Base-by-base conservation (phyloP, 2,329 filamentous ascomycete genomes). In the Colletotrichum theobromicola region DNA sequence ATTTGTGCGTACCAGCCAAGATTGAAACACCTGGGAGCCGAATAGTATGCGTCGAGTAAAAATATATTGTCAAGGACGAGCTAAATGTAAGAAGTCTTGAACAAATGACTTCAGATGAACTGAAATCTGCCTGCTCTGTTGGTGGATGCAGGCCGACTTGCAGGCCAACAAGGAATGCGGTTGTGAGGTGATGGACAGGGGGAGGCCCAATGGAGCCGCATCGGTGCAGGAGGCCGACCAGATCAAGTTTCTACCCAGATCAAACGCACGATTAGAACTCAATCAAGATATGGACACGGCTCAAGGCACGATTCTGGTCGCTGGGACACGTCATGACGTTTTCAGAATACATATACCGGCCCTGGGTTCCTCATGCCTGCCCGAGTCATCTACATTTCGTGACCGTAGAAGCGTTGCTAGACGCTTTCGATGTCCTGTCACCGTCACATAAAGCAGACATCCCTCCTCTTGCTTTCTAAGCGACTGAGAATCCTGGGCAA, bases 241-340 rank as follows among this genome's bases (percentile, higher is more conserved):
- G 0, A 50, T 50, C n/a, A 50, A 21, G n/a, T n/a, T 50, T 9
- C n/a, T n/a, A 0, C 42, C 10, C 42, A 18, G 7, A 21, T n/a
- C n/a, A 50, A 0, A 0, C n/a, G 42, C 42, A 50, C n/a, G 0
- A 2, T 18, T 50, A 4, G 42, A 50, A 50, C 0, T 50, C n/a
- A 0, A 0, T 50, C n/a, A 50, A 50, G 0, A 0, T 4, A 21
- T 50, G 42, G 42, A 50, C 7, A 7, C 0, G 1, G 10, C 42
- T 50, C 2, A 21, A 46, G 0, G 10, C 7, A 0, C 10, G 42
- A 9, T 21, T 1, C 10, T 50, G 42, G 5, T 50, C 6, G 10
- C 42, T 46, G 0, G n/a, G 21, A 46, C 42, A 1, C 21, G 5
- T 46, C 18, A 21, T 12, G 3, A 1, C 0, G 7, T 21, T 46